Conservation (phyloP, 148 eudicot species). For the Mesembryanthemum crystallinum region DNA sequence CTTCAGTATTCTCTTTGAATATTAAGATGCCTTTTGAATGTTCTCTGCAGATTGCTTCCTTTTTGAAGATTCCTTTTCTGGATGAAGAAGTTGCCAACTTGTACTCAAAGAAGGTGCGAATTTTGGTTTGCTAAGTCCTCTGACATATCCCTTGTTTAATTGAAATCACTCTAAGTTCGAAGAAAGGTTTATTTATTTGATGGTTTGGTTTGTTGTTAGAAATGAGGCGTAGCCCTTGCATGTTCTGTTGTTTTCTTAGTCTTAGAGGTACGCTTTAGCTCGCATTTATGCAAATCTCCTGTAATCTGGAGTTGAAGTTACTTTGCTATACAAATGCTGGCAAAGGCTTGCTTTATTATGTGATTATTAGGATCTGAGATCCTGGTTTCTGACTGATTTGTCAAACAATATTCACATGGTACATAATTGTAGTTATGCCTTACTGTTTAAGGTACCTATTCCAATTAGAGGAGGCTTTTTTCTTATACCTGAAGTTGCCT, state of each 20-base stretch:
- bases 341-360: too few species aligned
- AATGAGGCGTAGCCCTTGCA: neutral
- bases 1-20: neutral
- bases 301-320: neutral
- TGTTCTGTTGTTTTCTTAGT: neutral
- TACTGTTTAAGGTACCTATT: too few species aligned
- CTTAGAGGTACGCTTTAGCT: neutral
- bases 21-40: neutral
- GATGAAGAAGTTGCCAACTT: constrained; percentile 73
- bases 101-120: constrained; percentile 67
- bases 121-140: neutral
- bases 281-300: neutral
- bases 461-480: too few species aligned
- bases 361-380: too few species aligned
- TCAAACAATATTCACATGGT: too few species aligned
- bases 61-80: constrained; percentile 72
- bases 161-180: neutral
- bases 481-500: too few species aligned
- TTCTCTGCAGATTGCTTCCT: constrained; percentile 65
- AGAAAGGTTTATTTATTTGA: neutral
- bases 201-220: neutral
- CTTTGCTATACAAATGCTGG: neutral
- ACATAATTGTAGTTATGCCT: too few species aligned
- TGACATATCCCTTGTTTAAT: neutral
- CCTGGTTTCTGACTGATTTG: neutral